Conservation (phyloP, 1,284 basidiomycete genomes). For the Fomitopsis betulina region DNA sequence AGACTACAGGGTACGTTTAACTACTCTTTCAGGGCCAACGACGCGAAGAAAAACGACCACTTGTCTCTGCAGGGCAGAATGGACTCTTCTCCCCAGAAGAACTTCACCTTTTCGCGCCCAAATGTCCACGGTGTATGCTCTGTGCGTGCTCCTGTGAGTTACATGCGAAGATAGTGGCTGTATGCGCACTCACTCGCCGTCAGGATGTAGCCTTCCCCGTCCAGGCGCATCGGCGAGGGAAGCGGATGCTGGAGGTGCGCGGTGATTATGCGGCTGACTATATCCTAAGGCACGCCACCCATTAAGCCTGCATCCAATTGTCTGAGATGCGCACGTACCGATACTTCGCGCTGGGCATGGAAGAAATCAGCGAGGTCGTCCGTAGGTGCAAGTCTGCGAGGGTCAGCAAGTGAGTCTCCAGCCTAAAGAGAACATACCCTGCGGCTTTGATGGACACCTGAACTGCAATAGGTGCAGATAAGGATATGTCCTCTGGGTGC, state of each 20-base stretch:
- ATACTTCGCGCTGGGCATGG: constrained; percentile 19
- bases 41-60: constrained; percentile 22
- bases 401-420: background rate
- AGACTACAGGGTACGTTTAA: background rate
- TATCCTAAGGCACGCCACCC: constrained; percentile 10
- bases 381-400: constrained; percentile 12
- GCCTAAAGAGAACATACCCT: constrained; percentile 6
- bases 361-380: constrained; percentile 17
- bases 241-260: constrained; percentile 15
- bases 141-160: background rate
- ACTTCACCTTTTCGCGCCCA: constrained; percentile 14
- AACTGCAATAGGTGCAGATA: constrained; percentile 5
- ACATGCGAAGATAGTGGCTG: background rate
- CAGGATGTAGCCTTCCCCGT: constrained; percentile 15
- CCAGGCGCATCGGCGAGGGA: constrained; percentile 13
- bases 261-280: constrained; percentile 16
- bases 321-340: constrained; percentile 11
- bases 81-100: constrained; percentile 20
- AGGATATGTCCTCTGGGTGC: constrained; percentile 5
- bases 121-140: constrained; percentile 18
- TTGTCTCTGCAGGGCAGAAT: constrained; percentile 19
- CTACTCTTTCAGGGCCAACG: background rate
- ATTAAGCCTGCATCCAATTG: background rate
- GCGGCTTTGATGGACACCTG: constrained; percentile 20
- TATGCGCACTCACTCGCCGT: constrained; percentile 16